Evolutionary conservation across 2,329 filamentous ascomycete genomes (phyloP).

Genomic region (Botrytis cinerea): DNA sequence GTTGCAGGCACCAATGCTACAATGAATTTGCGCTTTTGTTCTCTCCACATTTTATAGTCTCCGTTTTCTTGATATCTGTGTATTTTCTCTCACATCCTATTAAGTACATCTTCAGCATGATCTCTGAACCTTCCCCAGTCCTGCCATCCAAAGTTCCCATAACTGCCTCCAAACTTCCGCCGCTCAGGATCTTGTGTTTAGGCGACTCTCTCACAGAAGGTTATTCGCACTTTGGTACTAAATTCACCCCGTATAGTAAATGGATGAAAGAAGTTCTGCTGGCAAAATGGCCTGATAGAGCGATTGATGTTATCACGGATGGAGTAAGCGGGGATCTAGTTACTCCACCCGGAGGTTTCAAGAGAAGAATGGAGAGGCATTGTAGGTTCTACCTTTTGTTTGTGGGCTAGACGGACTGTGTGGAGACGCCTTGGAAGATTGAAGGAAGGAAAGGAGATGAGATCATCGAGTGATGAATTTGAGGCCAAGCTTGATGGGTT

Average conservation of each 20-base stretch:
- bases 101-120: neutral
- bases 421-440: neutral
- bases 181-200: conserved; percentile 37
- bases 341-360: conserved; percentile 22
- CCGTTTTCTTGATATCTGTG: neutral
- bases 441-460: neutral
- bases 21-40: neutral
- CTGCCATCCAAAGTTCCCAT: neutral
- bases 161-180: neutral
- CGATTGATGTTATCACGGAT: conserved; percentile 29
- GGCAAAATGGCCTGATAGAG: conserved; percentile 45
- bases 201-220: conserved; percentile 55
- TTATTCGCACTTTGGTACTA: conserved; percentile 49
- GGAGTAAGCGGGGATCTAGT: conserved; percentile 35
- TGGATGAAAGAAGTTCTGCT: conserved; percentile 51
- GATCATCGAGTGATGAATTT: neutral
- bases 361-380: conserved; percentile 27
- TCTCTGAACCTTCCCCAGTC: neutral
- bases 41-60: neutral
- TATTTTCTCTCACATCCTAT: neutral
- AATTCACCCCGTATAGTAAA: conserved; percentile 54
- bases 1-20: neutral
- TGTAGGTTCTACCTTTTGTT: conserved; percentile 26
- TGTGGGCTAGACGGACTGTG: neutral
- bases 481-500: neutral